Evolutionary conservation across 129 eudicot genomes (phyloP).

Genomic region (Chrysanthemum lavandulifolium): DNA sequence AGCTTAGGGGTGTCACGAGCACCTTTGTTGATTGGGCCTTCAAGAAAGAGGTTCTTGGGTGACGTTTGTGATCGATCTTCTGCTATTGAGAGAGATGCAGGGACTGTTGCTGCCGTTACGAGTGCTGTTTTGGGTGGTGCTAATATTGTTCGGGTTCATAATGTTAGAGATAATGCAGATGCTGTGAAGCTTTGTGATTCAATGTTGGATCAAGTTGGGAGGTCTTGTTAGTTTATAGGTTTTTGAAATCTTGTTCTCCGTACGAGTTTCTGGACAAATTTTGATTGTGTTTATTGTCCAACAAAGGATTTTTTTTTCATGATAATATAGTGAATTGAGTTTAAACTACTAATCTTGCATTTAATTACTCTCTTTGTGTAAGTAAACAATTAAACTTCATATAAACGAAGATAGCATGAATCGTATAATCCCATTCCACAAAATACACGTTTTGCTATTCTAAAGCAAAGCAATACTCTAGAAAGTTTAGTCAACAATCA

Average conservation of each 20-base stretch:
- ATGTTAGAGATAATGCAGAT: conserved; percentile 57
- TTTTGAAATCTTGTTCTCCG: conserved; percentile 10
- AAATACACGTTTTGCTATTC: not conserved
- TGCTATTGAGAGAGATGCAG: conserved; percentile 76
- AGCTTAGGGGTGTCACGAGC: conserved; percentile 65
- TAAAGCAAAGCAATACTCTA: not conserved
- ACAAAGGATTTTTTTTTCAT: not conserved
- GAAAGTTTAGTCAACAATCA: conserved; percentile 1
- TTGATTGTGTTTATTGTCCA: not conserved
- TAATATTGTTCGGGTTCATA: conserved; percentile 88
- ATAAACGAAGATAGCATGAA: not conserved
- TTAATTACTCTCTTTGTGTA: no score
- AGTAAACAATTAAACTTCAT: not conserved
- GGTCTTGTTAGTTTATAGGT: not conserved
- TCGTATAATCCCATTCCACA: not conserved
- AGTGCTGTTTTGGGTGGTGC: conserved; percentile 79
- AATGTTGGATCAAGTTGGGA: conserved; percentile 41
- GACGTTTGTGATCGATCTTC: conserved; percentile 55
- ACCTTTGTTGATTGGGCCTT: conserved; percentile 82
- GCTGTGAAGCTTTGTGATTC: conserved; percentile 89
- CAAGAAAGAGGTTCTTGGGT: conserved; percentile 88
- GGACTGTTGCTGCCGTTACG: conserved; percentile 68
- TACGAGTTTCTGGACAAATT: not conserved
- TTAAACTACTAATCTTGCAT: not conserved
- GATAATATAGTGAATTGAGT: not conserved